Percentiles rank a stretch among this genome's conserved stretches.
phyloP scores from a whole-genome alignment of 257 asterid genomes.

The Linderniella brevidens region DNA sequence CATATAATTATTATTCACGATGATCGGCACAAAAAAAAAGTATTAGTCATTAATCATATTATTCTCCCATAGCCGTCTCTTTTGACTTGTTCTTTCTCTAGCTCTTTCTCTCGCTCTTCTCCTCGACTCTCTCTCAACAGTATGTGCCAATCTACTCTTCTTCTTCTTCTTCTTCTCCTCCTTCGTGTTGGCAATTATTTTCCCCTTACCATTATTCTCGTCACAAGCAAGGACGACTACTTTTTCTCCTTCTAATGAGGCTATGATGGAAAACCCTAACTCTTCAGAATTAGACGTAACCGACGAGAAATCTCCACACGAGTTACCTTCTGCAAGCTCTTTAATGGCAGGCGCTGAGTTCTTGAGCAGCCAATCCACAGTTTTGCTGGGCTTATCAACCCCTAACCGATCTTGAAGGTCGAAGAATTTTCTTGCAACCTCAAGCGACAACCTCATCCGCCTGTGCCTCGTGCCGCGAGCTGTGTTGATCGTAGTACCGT shows the following conservation, averaged over 20 bases:
- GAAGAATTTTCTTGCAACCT: conserved; percentile 7
- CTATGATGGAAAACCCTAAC: no score
- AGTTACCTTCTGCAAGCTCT: not conserved
- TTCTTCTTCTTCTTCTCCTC: not conserved
- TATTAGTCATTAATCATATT: not conserved
- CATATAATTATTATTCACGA: no score
- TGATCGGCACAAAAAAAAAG: no score
- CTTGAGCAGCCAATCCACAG: conserved; percentile 4
- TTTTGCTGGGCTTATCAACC: conserved; percentile 1
- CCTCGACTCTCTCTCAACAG: conserved; percentile 40
- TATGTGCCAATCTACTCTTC: no score
- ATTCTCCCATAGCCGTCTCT: conserved; percentile 23
- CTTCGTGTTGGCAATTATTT: not conserved
- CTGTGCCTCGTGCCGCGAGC: conserved; percentile 1
- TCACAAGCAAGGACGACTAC: not conserved
- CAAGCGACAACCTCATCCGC: conserved; percentile 4
- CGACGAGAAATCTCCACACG: not conserved
- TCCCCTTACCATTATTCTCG: not conserved
- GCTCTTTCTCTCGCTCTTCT: conserved; percentile 57
- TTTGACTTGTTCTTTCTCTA: conserved; percentile 48
- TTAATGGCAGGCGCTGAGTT: conserved; percentile 2
- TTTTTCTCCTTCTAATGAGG: no score
- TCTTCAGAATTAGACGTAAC: not conserved
- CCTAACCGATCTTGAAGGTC: conserved; percentile 4
- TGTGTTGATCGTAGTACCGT: conserved; percentile 3